Base-by-base conservation (phyloP, 495 filamentous ascomycete species). In the Penicillium pulvis region DNA sequence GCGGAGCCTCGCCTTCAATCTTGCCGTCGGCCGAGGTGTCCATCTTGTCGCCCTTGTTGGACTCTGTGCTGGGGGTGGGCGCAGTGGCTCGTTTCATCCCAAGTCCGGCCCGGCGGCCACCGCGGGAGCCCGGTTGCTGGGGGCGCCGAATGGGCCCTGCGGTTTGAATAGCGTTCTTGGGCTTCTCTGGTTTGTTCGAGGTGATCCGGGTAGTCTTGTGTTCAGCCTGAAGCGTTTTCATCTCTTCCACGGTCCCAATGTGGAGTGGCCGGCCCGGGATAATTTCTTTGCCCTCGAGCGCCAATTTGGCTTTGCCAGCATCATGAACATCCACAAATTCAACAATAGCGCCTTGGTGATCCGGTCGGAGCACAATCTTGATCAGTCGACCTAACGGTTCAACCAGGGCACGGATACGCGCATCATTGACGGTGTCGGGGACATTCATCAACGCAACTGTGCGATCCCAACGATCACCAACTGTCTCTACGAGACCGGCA, bases 291-390 rank as follows among this genome's bases (percentile, higher is more conserved):
- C 88, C 87, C 46, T 95, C 87, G 0, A 97, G 79, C 6, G 79
- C 87, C 41, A 97, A 67, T 0, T 83, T 76, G 0, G 93, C 93
- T 69, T 87, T 89, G 42, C 92, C 92, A 4, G 86, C 88, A 54
- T 86, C 80, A 4, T 85, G 75, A 10, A 88, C 79, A 59, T 90
- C 85, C 10, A 74, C 77, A 66, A 87, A 96, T 67, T 98, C 94
- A 44, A 97, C 79, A 51, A 93, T 87, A 10, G 92, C 94, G n/a
- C 94, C 93, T 61, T 87, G 83, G 57, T 94, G 89, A 51, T 90
- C 83, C 2, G 91, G 91, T 41, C 83, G 79, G 41, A 88, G 67
- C 14, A 78, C 64, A 33, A 88, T 75, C 66, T 85, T 84, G 56
- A 81, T 69, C 20, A 87, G 66, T 23, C 71, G 70, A 20, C 83